Evolutionary conservation across 2,329 filamentous ascomycete species (phyloP), one percentile per base, ranked within the genome.

Genomic region (Metarhizium guizhouense): DNA sequence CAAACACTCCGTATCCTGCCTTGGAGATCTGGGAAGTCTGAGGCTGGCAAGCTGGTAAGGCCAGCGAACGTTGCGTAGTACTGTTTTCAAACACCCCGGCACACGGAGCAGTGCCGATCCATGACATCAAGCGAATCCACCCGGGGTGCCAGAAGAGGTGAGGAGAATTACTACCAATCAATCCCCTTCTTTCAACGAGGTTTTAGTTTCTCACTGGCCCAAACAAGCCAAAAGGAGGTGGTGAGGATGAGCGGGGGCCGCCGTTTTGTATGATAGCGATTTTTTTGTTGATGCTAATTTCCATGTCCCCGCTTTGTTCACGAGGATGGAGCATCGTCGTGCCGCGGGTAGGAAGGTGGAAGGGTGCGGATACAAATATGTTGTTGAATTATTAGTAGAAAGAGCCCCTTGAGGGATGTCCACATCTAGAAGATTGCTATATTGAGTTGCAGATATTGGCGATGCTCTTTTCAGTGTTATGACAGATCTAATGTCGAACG

Each of bases 51-150:
- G 25, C 25, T 25, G 25, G 25, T 25, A 25, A 25, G 25, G 25
- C 13, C 38, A 40, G 38, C 14, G 38, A 40, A 5, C 4, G 38
- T 40, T 40, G 38, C 38, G 11, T 16, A 5, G 14, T 36, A 61
- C 60, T 58, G 57, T 65, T 64, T 62, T 45, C 32, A 11, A 34
- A 53, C 7, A 51, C 50, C 16, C 55, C 45, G 42, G 50, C 50
- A 60, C 57, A 56, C 59, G 55, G 57, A 58, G 57, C 43, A 47
- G 29, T 61, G 66, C 57, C 66, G 66, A 68, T 68, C 32, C 63
- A 67, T 68, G 65, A 68, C 66, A 68, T 68, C 66, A 68, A 60
- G 59, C 58, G 54, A 59, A 34, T 58, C 60, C 58, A 25, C 38
- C 58, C 59, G 57, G 50, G 59, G 52, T 54, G 45, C 57, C 20